A percentile compares a stretch with the other conserved stretches of the same genome.
These are phyloP conservation scores for Protostelium mycophagum DNA, from an alignment of 78 protist genomes.

Conservation along the genomic window DNA sequence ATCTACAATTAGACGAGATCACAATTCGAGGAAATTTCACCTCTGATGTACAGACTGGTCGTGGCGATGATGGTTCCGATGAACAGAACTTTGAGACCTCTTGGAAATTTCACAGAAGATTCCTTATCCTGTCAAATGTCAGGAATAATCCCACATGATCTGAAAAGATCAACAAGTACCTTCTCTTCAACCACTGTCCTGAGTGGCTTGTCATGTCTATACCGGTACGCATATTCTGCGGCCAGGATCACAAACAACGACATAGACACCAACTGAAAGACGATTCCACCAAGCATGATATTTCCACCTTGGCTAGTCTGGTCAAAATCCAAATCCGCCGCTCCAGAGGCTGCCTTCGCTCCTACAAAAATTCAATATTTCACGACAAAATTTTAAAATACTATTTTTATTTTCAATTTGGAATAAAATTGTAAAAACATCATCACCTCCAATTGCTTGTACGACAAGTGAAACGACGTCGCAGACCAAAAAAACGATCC, in stretches of 20 bases:
- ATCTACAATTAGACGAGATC: not conserved
- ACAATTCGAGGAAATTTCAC: not conserved
- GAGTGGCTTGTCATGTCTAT: not conserved
- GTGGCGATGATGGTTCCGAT: not conserved
- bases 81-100: not conserved
- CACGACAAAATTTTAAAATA: no score
- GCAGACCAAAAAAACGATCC: not conserved
- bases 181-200: not conserved
- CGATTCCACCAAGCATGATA: not conserved
- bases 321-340: not conserved
- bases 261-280: not conserved
- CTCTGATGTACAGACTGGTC: not conserved
- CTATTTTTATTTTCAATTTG: no score
- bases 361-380: not conserved
- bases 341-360: not conserved
- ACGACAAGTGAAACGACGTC: not conserved
- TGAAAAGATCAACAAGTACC: no score
- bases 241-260: not conserved
- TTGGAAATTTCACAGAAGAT: not conserved
- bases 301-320: not conserved
- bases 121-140: not conserved
- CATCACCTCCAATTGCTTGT: not conserved
- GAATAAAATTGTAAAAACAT: not conserved
- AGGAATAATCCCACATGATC: no score
- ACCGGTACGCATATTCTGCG: not conserved